Conservation (phyloP, 345 rosid species). For the Boechera retrofracta region DNA sequence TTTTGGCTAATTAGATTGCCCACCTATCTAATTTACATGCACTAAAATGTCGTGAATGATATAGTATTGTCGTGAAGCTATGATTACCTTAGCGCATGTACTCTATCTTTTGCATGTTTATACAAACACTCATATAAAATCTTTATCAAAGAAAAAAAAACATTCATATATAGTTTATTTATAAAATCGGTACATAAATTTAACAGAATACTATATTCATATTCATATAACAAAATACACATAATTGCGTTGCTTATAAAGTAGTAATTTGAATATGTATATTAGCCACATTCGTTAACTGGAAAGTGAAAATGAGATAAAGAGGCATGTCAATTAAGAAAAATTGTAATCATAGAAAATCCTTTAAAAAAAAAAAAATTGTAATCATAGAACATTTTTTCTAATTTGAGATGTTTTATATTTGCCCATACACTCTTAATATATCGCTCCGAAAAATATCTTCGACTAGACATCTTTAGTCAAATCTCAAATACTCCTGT, state of each 20-base stretch:
- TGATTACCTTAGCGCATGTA: not conserved
- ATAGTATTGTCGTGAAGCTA: not conserved
- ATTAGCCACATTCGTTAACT: not conserved
- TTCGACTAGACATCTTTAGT: slow-evolving; percentile 1
- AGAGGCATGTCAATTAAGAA: not conserved
- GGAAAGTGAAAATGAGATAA: not conserved
- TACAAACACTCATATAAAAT: not conserved
- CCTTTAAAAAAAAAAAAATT: too few relatives aligned
- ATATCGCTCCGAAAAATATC: slow-evolving; percentile 7
- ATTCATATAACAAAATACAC: not conserved
- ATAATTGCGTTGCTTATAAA: slow-evolving; percentile 5
- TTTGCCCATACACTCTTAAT: not conserved
- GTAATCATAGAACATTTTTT: not conserved
- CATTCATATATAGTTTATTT: not conserved
- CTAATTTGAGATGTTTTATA: not conserved
- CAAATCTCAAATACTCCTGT: slow-evolving; percentile 10
- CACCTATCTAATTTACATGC: not conserved
- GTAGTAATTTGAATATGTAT: not conserved
- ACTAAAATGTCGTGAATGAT: not conserved
- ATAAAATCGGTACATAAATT: not conserved
- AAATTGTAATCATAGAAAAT: too few relatives aligned
- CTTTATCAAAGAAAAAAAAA: not conserved
- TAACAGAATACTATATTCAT: not conserved
- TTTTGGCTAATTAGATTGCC: not conserved
- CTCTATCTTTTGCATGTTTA: not conserved